Base-by-base conservation (phyloP, 495 filamentous ascomycete species). In the Neurospora intermedia region DNA sequence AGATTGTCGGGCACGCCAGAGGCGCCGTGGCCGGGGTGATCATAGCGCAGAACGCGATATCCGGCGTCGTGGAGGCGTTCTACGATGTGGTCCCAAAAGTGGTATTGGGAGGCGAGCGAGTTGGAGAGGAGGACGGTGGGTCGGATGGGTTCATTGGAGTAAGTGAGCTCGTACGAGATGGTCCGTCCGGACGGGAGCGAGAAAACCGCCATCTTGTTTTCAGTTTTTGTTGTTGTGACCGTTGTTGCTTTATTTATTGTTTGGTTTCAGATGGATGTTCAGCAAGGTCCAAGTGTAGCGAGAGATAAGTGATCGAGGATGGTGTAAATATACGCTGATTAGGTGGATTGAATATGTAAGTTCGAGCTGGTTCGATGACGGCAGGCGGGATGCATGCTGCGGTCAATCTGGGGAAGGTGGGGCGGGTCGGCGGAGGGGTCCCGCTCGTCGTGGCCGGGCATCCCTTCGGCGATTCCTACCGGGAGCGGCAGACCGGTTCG, bases 1-100 rank as follows among this genome's bases (percentile, higher is more conserved):
- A 78, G 71, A 41, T 81, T 76, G 10, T 35, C 35, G 11, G 81
- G 81, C 16, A 69, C 74, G 1, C 69, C 72, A 6, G 80, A 82
- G 38, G 16, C 66, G 20, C 81, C 81, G 43, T 83, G 81, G 71
- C 80, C 80, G 4, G 81, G 81, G 1, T 75, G 77, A 70, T 82
- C 79, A 73, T 81, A 83, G 43, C 77, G 78, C 27, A 83, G 74
- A 2, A 80, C 76, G 18, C 73, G 73, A 20, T 77, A 79, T 31
- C 77, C 80, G 39, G 69, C 70, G 3, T 71, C 71, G 69, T 76
- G 75, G 43, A 81, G 71, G 45, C 69, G 66, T 13, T 71, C 45
- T 27, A 81, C 78, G 11, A 80, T 70, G 73, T 70, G 70, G 62
- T 81, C 78, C 80, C 80, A 81, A 27, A 76, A 62, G 20, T 45